These are phyloP conservation scores for Solioccasus polychromus DNA, from an alignment of 768 basidiomycete species.

Conservation along the genomic window DNA sequence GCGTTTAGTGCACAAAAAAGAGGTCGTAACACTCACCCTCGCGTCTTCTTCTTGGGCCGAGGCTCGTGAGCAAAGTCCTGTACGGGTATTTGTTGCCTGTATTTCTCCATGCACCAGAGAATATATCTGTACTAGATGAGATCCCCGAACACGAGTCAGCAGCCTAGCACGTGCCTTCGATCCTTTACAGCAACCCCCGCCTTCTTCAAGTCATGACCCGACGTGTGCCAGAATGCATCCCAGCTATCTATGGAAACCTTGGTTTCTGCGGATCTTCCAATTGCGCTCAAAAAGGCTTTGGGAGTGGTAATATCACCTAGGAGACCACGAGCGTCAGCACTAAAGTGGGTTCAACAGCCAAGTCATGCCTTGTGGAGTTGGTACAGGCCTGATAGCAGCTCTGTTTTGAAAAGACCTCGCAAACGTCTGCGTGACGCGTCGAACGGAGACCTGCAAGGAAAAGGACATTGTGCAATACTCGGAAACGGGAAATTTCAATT, in stretches of 20 bases:
- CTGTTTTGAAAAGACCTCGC: conserved; percentile 34
- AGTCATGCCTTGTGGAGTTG: conserved; percentile 22
- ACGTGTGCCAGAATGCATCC: conserved; percentile 67
- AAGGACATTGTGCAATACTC: conserved; percentile 19
- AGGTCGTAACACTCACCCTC: conserved; percentile 56
- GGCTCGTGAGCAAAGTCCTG: conserved; percentile 61
- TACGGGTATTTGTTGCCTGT: conserved; percentile 52
- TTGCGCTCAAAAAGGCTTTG: conserved; percentile 65
- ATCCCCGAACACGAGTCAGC: background rate
- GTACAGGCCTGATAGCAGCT: conserved; percentile 17
- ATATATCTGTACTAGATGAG: conserved; percentile 56
- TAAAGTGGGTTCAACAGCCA: background rate
- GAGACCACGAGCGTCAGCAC: conserved; percentile 6
- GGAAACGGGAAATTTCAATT: conserved; percentile 3
- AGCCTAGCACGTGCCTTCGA: conserved; percentile 51
- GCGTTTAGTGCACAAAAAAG: background rate
- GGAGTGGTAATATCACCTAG: conserved; percentile 55
- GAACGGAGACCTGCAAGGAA: conserved; percentile 17
- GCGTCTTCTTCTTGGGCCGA: conserved; percentile 70
- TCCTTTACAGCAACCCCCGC: conserved; percentile 67
- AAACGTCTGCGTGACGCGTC: conserved; percentile 16
- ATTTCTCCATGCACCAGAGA: conserved; percentile 84
- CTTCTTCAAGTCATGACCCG: conserved; percentile 57
- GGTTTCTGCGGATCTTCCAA: conserved; percentile 65
- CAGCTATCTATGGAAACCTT: conserved; percentile 66